These are phyloP conservation scores for Chaetomium sp. DNA, from an alignment of 2,329 filamentous ascomycete genomes.

Conservation along the genomic window DNA sequence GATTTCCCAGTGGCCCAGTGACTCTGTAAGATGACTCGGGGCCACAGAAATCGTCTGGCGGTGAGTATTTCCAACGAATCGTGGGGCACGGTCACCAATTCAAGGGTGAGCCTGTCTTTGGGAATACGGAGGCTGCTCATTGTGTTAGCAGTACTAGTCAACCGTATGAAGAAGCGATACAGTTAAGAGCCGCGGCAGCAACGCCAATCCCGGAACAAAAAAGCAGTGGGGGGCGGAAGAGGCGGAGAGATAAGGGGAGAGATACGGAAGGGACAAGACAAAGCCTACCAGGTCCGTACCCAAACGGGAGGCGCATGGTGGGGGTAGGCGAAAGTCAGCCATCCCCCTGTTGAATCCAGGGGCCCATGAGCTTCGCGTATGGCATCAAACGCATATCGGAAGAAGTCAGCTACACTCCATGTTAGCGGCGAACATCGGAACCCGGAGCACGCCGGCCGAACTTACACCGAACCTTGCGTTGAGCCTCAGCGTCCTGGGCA, in stretches of 20 bases:
- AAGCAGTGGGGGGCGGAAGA: too few relatives aligned
- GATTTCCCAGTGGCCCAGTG: slow-evolving; percentile 47
- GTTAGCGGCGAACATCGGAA: not conserved
- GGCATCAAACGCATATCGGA: slow-evolving; percentile 35
- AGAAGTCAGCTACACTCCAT: slow-evolving; percentile 37
- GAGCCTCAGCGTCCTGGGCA: too few relatives aligned
- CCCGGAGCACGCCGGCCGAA: too few relatives aligned
- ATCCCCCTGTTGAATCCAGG: slow-evolving; percentile 40
- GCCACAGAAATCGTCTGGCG: slow-evolving; percentile 46
- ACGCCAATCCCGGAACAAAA: too few relatives aligned
- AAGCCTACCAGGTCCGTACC: slow-evolving; percentile 50
- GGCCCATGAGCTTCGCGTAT: slow-evolving; percentile 10
- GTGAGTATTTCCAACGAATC: slow-evolving; percentile 41
- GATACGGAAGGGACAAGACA: too few relatives aligned
- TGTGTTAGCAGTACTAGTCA: slow-evolving; percentile 19
- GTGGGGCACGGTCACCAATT: slow-evolving; percentile 41
- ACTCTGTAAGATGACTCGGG: slow-evolving; percentile 44
- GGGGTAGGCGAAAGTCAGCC: slow-evolving; percentile 59
- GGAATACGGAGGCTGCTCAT: slow-evolving; percentile 42
- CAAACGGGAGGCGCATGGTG: slow-evolving; percentile 52
- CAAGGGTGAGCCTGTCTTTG: slow-evolving; percentile 38
- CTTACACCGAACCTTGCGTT: too few relatives aligned
- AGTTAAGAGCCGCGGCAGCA: too few relatives aligned
- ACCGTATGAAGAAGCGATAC: too few relatives aligned
- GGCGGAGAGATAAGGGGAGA: too few relatives aligned